These are phyloP conservation scores for Colletotrichum zoysiae DNA, from an alignment of 2,329 filamentous ascomycete genomes.

Conservation along the genomic window DNA sequence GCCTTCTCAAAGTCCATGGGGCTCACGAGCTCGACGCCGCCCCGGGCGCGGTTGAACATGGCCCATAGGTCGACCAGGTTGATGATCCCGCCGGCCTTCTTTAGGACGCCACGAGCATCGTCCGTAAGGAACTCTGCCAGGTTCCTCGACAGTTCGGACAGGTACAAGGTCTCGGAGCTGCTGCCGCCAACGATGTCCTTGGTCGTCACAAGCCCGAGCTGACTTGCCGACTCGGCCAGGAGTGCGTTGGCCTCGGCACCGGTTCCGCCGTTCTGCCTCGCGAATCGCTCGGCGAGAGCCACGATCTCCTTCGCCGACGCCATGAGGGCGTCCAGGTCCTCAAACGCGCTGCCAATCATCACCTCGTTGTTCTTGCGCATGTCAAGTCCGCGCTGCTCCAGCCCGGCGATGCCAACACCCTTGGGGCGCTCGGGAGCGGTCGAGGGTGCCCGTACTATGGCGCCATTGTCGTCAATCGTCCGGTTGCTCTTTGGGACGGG, in stretches of 20 bases:
- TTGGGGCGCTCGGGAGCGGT: slow-evolving; percentile 57
- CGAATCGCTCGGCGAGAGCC: slow-evolving; percentile 89
- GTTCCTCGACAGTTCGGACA: slow-evolving; percentile 87
- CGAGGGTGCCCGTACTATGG: slow-evolving; percentile 46
- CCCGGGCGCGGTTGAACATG: slow-evolving; percentile 91
- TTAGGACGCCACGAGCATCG: slow-evolving; percentile 81
- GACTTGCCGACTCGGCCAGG: slow-evolving; percentile 83
- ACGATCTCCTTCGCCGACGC: slow-evolving; percentile 97
- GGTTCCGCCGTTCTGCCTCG: slow-evolving; percentile 73
- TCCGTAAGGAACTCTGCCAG: slow-evolving; percentile 91
- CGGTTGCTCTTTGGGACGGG: slow-evolving; percentile 78
- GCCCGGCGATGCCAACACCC: slow-evolving; percentile 88
- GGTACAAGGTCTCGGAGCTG: slow-evolving; percentile 84
- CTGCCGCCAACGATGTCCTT: slow-evolving; percentile 89
- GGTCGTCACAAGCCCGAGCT: slow-evolving; percentile 90
- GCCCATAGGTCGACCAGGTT: slow-evolving; percentile 93
- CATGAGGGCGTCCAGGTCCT: slow-evolving; percentile 97
- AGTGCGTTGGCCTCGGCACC: slow-evolving; percentile 80
- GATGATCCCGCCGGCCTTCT: slow-evolving; percentile 87
- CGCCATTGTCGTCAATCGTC: slow-evolving; percentile 52
- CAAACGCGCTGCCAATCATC: slow-evolving; percentile 93
- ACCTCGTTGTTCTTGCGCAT: slow-evolving; percentile 92
- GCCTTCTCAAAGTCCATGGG: slow-evolving; percentile 93
- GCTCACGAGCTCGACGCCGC: slow-evolving; percentile 93
- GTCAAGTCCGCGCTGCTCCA: slow-evolving; percentile 87